These are phyloP conservation scores for Acacia crassicarpa DNA, from an alignment of 306 rosid species.

Conservation along the genomic window DNA sequence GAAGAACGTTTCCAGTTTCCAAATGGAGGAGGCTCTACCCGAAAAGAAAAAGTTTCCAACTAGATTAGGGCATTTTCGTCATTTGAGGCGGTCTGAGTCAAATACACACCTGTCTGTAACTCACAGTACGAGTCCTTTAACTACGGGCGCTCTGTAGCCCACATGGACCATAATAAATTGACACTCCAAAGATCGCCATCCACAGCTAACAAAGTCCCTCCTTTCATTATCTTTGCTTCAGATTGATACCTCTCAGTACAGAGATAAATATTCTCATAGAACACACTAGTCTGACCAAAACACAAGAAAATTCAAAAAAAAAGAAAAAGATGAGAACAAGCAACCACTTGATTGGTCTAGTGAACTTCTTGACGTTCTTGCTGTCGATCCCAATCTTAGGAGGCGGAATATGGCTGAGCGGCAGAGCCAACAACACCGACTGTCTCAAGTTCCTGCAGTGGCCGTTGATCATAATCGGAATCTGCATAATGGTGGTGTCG, in stretches of 20 bases:
- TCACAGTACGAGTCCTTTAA: background rate
- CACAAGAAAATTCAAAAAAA: background rate
- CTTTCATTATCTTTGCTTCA: background rate
- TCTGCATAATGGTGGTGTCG: constrained; percentile 67
- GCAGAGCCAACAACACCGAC: constrained; percentile 90
- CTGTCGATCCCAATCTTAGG: constrained; percentile 87
- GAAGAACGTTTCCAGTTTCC: background rate
- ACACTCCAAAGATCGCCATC: background rate
- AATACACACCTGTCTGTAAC: constrained; percentile 13
- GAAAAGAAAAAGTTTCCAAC: background rate
- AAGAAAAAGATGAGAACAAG: constrained; percentile 56
- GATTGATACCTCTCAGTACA: too few species aligned
- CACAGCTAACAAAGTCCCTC: background rate
- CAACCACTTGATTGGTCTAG: constrained; percentile 72
- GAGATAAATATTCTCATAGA: background rate
- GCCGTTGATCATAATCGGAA: constrained; percentile 81
- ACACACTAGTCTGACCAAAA: background rate
- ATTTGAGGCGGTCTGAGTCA: background rate
- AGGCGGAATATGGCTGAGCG: constrained; percentile 93
- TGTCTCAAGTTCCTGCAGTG: constrained; percentile 94
- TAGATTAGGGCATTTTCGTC: background rate
- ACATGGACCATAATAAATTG: background rate
- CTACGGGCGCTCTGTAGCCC: background rate
- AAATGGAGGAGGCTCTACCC: background rate
- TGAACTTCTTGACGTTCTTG: constrained; percentile 83